Percentiles rank a stretch among this genome's conserved stretches.
Conservation (phyloP, 495 filamentous ascomycete species). For the Pyrenula massariospora region DNA sequence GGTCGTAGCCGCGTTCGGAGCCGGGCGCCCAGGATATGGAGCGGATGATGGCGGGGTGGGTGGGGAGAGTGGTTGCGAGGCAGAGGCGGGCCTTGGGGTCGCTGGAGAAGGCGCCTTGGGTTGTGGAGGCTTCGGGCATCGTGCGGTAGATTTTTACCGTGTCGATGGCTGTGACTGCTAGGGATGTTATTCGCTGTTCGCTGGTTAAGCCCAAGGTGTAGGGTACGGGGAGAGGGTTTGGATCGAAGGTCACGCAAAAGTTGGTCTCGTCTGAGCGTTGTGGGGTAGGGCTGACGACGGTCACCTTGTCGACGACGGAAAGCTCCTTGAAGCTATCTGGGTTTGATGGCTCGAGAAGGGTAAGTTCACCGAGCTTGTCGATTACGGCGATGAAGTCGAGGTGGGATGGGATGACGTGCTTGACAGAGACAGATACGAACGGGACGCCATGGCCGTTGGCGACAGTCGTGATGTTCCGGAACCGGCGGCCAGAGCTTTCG, state of each 20-base stretch:
- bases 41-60: slow-evolving; percentile 66
- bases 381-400: slow-evolving; percentile 71
- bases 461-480: slow-evolving; percentile 51
- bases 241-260: slow-evolving; percentile 78
- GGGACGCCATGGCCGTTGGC: slow-evolving; percentile 45
- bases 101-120: neutral
- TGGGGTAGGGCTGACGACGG: slow-evolving; percentile 44
- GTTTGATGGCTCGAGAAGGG: slow-evolving; percentile 75
- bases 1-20: slow-evolving; percentile 73
- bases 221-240: slow-evolving; percentile 67
- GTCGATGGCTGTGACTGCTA: slow-evolving; percentile 79
- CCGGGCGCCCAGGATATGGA: slow-evolving; percentile 90
- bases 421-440: slow-evolving; percentile 71
- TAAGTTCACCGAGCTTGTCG: slow-evolving; percentile 66
- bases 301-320: slow-evolving; percentile 57
- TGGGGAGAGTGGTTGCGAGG: slow-evolving; percentile 58
- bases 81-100: slow-evolving; percentile 53
- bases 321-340: slow-evolving; percentile 73
- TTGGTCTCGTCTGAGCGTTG: slow-evolving; percentile 69
- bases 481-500: slow-evolving; percentile 61
- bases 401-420: slow-evolving; percentile 51
- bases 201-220: slow-evolving; percentile 65
- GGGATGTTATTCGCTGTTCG: slow-evolving; percentile 54
- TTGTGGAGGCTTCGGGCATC: slow-evolving; percentile 30
- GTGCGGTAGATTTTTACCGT: slow-evolving; percentile 69